These are phyloP conservation scores for Eucalyptus melliodora DNA, from an alignment of 345 rosid genomes.

Conservation along the genomic window DNA sequence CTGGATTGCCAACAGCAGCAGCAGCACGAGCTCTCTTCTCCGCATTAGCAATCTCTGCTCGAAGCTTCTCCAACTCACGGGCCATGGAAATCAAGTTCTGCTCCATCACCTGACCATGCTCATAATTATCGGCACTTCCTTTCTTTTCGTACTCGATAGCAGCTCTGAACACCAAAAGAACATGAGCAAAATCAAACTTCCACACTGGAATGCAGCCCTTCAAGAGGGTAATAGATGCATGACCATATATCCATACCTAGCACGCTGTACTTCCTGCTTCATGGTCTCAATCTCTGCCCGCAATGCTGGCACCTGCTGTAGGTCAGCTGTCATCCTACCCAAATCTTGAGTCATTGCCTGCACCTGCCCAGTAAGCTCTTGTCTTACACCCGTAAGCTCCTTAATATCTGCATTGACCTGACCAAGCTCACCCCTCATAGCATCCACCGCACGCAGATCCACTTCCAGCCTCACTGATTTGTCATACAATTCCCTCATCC, in stretches of 20 bases:
- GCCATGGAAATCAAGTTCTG: conserved; percentile 88
- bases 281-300: conserved; percentile 67
- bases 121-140: conserved; percentile 91
- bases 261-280: conserved; percentile 88
- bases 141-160: conserved; percentile 96
- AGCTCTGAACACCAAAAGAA: conserved; percentile 28
- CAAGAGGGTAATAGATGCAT: background rate
- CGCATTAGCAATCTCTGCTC: conserved; percentile 83
- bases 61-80: conserved; percentile 89
- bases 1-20: conserved; percentile 43
- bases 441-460: conserved; percentile 62
- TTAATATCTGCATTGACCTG: conserved; percentile 63
- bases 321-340: conserved; percentile 53
- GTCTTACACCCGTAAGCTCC: conserved; percentile 53
- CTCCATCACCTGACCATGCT: conserved; percentile 90
- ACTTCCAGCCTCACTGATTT: conserved; percentile 50
- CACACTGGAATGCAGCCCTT: background rate
- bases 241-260: conserved; percentile 32
- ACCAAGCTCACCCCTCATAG: conserved; percentile 47
- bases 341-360: conserved; percentile 67
- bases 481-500: conserved; percentile 81
- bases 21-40: conserved; percentile 58
- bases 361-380: conserved; percentile 62
- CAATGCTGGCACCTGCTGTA: conserved; percentile 62
- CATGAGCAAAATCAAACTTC: background rate